Conservation (phyloP, 1,284 basidiomycete genomes). For the Wallemia hederae region DNA sequence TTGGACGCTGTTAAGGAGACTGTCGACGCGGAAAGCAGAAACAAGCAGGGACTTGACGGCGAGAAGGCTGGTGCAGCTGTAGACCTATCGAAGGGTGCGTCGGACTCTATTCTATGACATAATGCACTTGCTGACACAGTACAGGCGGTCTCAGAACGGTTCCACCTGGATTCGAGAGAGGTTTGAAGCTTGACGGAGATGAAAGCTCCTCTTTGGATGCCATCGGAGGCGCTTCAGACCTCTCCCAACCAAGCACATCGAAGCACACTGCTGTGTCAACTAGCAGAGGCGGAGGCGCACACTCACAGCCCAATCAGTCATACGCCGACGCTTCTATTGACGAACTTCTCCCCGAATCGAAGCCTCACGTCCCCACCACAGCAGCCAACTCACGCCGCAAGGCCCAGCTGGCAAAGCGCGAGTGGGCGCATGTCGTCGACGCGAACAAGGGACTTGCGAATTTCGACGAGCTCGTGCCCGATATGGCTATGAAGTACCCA, state of each 20-base stretch:
- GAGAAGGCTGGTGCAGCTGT: conserved; percentile 8
- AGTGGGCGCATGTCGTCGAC: conserved; percentile 95
- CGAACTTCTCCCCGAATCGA: background rate
- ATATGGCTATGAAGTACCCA: conserved; percentile 54
- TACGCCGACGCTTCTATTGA: background rate
- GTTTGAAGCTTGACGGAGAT: conserved; percentile 33
- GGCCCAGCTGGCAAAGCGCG: conserved; percentile 29
- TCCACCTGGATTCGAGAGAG: conserved; percentile 22
- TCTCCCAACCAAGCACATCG: conserved; percentile 4
- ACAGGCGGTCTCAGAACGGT: conserved; percentile 15
- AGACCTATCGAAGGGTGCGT: conserved; percentile 12
- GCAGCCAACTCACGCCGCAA: conserved; percentile 11
- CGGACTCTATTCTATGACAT: conserved; percentile 23
- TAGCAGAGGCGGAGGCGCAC: conserved; percentile 1
- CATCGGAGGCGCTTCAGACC: background rate
- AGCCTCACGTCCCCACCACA: conserved; percentile 1
- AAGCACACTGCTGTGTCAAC: conserved; percentile 4
- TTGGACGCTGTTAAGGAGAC: conserved; percentile 17
- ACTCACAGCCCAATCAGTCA: background rate
- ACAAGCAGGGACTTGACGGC: conserved; percentile 20
- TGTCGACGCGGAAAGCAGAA: conserved; percentile 3
- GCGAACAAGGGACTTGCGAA: conserved; percentile 67
- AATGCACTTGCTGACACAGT: conserved; percentile 9
- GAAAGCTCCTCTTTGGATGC: conserved; percentile 9
- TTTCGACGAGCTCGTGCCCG: conserved; percentile 59